Percentiles rank a stretch among this genome's conserved stretches.
Evolutionary conservation across 768 basidiomycete species (phyloP).

Genomic region (Boletus bicolor): DNA sequence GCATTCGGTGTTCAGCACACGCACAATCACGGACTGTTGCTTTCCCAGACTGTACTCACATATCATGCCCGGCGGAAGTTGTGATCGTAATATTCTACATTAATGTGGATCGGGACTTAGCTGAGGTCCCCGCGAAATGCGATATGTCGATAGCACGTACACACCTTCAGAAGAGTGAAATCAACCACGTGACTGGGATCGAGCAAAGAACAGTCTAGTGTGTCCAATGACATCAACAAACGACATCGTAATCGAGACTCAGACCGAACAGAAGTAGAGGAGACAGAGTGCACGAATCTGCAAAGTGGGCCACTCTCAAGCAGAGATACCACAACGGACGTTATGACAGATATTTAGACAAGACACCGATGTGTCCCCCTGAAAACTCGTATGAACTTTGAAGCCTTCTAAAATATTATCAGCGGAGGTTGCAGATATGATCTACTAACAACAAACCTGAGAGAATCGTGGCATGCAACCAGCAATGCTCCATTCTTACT

Average conservation of each 20-base stretch:
- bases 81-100: background rate
- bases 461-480: background rate
- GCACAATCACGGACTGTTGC: too few relatives aligned
- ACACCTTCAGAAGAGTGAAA: too few relatives aligned
- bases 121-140: background rate
- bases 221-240: background rate
- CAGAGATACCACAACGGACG: background rate
- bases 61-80: background rate
- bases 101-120: background rate
- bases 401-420: too few relatives aligned
- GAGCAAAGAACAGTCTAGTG: background rate
- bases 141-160: background rate
- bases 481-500: background rate
- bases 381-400: too few relatives aligned
- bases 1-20: too few relatives aligned
- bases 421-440: too few relatives aligned
- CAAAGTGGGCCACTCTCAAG: background rate
- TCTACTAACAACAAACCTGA: background rate
- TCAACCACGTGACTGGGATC: background rate
- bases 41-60: too few relatives aligned
- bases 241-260: background rate
- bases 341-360: background rate
- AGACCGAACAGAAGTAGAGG: background rate
- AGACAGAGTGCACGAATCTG: background rate
- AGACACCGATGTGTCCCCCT: too few relatives aligned